These are phyloP conservation scores for Daldinia concentrica DNA, from an alignment of 495 filamentous ascomycete species.

Conservation along the genomic window DNA sequence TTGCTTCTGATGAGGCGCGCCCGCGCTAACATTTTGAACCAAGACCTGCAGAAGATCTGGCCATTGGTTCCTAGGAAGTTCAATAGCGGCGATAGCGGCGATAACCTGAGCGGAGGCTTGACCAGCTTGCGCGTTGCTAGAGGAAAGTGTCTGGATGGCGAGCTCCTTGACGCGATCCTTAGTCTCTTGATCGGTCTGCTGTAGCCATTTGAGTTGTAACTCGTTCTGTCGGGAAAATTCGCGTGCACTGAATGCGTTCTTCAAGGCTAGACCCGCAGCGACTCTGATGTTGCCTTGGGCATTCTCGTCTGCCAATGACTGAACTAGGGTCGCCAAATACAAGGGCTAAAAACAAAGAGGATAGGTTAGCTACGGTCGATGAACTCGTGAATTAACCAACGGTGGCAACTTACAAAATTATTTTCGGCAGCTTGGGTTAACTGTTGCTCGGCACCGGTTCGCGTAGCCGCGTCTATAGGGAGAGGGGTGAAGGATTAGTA, in stretches of 20 bases:
- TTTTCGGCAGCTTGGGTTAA: constrained; percentile 88
- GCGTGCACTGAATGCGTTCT: constrained; percentile 95
- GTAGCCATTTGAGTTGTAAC: constrained; percentile 89
- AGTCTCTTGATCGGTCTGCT: constrained; percentile 76
- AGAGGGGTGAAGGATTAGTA: constrained; percentile 42
- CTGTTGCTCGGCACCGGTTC: constrained; percentile 92
- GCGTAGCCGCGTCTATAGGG: constrained; percentile 80
- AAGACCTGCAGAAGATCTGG: constrained; percentile 89
- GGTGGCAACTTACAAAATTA: constrained; percentile 82
- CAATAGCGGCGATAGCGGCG: constrained; percentile 91
- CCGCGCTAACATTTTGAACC: constrained; percentile 90
- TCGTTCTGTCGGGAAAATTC: constrained; percentile 86
- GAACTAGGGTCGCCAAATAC: constrained; percentile 89
- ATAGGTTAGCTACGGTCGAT: constrained; percentile 20
- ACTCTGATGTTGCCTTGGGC: constrained; percentile 83
- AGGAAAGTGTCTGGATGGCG: constrained; percentile 82
- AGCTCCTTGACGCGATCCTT: constrained; percentile 89
- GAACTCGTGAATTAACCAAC: background rate
- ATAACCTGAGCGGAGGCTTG: constrained; percentile 93
- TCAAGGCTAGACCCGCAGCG: constrained; percentile 93
- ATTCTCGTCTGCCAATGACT: constrained; percentile 91
- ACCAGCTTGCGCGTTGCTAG: constrained; percentile 79
- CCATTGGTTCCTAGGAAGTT: constrained; percentile 93
- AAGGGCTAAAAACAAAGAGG: constrained; percentile 66
- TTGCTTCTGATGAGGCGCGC: constrained; percentile 88